Base-by-base conservation (phyloP, 129 eudicot species). In the Helianthus tuberosus region DNA sequence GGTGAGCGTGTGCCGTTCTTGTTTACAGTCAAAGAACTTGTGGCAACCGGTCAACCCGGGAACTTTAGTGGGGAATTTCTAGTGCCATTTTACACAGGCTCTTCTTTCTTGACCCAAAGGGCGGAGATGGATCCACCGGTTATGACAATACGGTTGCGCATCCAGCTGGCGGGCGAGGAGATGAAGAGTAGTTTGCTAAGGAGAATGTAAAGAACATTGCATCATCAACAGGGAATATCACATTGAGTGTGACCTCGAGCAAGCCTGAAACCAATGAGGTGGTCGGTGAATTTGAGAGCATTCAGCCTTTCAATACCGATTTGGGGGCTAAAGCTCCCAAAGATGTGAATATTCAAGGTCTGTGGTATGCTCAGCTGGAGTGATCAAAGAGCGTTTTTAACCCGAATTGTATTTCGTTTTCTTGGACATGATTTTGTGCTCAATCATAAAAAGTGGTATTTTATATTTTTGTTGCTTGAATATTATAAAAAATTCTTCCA, bases 51-150 rank as follows among this genome's bases (percentile, higher is more conserved):
- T 11, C 86, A 86, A 55, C 98, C 98, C 3, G 92, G 88, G 1
- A 76, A 77, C 82, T 93, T 93, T 55, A 67, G 84, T 8, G 98
- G 98, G 9, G 90, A 90, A 1, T 93, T 86, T 75, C 84, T 93
- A 4, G 98, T 93, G 66, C 98, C 98, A 1, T 89, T 96, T 1
- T 93, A 93, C 92, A 77, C 96, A 58, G 98, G 98, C 7, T 93
- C 98, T n/a, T 93, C 98, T 0, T 93, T 93, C 88, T 90, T 15
- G 98, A 93, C 98, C 98, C 98, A 75, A 93, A 93, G 89, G 98
- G 98, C 43, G 72, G 96, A 69, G 98, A 94, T 83, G 98, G 94
- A 0, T 89, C 96, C 35, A 92, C 96, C 16, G 98, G 98, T 11
- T 89, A 92, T 53, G 96, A 89, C 79, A 92, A 89, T 15, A 94